phyloP scores from a whole-genome alignment of 2,329 filamentous ascomycete genomes.

The Venturia nashicola region DNA sequence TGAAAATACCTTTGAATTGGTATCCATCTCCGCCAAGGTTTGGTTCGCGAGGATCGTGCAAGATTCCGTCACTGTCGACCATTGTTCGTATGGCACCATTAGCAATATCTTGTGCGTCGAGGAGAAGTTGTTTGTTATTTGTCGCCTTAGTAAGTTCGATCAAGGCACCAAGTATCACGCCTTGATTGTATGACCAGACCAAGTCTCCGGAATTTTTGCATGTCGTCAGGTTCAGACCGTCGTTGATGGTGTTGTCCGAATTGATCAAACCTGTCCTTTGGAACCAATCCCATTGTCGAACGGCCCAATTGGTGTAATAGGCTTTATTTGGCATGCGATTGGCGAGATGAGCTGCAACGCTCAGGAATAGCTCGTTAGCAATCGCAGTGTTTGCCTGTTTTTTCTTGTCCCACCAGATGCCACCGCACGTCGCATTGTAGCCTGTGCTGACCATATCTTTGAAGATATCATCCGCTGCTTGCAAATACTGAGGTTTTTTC shows the following conservation, averaged over 20 bases:
- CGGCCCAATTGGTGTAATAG: slow-evolving; percentile 34
- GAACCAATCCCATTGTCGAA: slow-evolving; percentile 41
- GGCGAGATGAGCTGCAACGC: slow-evolving; percentile 42
- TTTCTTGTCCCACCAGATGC: slow-evolving; percentile 36
- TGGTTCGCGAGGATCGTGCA: slow-evolving; percentile 27
- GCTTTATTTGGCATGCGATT: slow-evolving; percentile 31
- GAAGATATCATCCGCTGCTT: slow-evolving; percentile 38
- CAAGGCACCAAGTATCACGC: slow-evolving; percentile 46
- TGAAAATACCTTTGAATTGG: slow-evolving; percentile 64
- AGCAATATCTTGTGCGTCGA: slow-evolving; percentile 25
- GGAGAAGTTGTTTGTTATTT: slow-evolving; percentile 19
- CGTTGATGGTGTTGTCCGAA: slow-evolving; percentile 37
- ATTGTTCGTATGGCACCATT: slow-evolving; percentile 25
- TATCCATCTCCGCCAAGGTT: slow-evolving; percentile 32
- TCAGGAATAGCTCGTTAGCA: slow-evolving; percentile 44
- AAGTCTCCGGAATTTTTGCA: slow-evolving; percentile 40
- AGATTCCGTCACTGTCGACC: slow-evolving; percentile 24
- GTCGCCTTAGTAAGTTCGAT: slow-evolving; percentile 38
- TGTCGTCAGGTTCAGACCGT: slow-evolving; percentile 33
- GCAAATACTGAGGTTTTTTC: slow-evolving; percentile 30
- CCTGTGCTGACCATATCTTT: slow-evolving; percentile 28
- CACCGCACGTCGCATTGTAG: slow-evolving; percentile 32
- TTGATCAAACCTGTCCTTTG: slow-evolving; percentile 35
- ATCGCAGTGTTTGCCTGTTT: slow-evolving; percentile 40
- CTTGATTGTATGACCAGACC: slow-evolving; percentile 47